Evolutionary conservation across 306 rosid species (phyloP).

Genomic region (Vicia sativa): DNA sequence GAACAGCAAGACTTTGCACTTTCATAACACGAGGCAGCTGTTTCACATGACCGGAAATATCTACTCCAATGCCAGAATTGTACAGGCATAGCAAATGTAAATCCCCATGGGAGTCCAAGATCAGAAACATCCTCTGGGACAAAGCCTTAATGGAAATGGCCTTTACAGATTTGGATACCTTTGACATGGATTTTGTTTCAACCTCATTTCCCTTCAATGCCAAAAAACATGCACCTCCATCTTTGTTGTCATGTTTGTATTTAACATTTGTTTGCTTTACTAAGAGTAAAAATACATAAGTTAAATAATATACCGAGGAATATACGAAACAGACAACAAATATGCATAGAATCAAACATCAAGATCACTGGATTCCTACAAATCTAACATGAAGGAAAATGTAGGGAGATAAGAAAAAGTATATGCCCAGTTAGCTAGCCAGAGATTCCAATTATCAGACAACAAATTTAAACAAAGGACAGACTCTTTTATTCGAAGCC

Average conservation of each 20-base stretch:
- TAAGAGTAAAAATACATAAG: conserved; percentile 47
- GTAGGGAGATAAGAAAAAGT: conserved; percentile 14
- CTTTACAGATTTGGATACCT: conserved; percentile 50
- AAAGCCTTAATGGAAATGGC: conserved; percentile 75
- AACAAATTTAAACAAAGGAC: conserved; percentile 18
- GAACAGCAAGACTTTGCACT: conserved; percentile 64
- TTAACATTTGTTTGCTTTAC: conserved; percentile 64
- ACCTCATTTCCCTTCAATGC: conserved; percentile 52
- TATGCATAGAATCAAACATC: conserved; percentile 13
- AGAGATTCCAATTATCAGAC: conserved; percentile 36
- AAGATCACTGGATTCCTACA: conserved; percentile 31
- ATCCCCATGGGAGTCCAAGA: conserved; percentile 80
- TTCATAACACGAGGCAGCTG: conserved; percentile 65
- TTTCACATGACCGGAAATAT: conserved; percentile 52
- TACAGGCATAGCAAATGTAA: conserved; percentile 65
- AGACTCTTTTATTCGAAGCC: neutral
- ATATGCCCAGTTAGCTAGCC: conserved; percentile 32
- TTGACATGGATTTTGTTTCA: conserved; percentile 49
- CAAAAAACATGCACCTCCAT: conserved; percentile 68
- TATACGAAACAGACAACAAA: conserved; percentile 34
- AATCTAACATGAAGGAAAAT: conserved; percentile 21
- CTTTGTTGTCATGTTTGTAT: conserved; percentile 51
- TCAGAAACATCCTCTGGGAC: conserved; percentile 62
- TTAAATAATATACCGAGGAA: conserved; percentile 41
- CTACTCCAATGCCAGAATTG: conserved; percentile 57